Base-by-base conservation (phyloP, 108 stramenopile genomes). In the Skeletonema potamos region DNA sequence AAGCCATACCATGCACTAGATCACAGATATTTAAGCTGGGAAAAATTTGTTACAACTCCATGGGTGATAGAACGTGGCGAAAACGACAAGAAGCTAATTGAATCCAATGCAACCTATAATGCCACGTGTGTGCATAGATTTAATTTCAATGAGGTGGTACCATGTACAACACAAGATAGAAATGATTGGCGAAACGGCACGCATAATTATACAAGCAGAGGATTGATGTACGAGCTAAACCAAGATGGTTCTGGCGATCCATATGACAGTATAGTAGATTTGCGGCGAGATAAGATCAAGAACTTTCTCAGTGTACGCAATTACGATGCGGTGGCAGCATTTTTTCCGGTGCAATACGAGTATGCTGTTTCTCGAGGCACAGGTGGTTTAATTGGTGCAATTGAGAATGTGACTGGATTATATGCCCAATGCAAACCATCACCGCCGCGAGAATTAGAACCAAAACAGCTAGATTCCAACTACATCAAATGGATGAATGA, bases 211-310 rank as follows among this genome's bases (percentile, higher is more conserved):
- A 62, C 46, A 37, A 46, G 36, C 48, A 46, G 64, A n/a, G 66
- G 66, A 24, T 61, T 67, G n/a, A 81, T 57, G n/a, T 81, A 81
- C 57, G 80, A 81, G 48, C 70, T 72, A 39, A 71, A 71, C 54
- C 70, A 65, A 46, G 80, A 76, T 72, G 80, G 80, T 4, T 81
- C 80, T 3, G 79, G 74, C 28, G 51, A 48, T 9, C 51, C 62
- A 9, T 81, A 76, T 44, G 46, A 48, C 18, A 81, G 74, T 20
- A 76, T 81, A 55, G 30, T 89, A 32, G 59, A 85, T 27, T 54
- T 89, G 13, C 70, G 88, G 29, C 69, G 82, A 4, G 86, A 84
- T 54, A 89, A 89, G 72, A 62, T 89, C 22, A 26, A 43, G 6
- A 86, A 89, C 60, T 80, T 78, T 65, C 58, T 80, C 13, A 55